Conservation (phyloP, 331 rosid genomes). For the Malus hybrid region DNA sequence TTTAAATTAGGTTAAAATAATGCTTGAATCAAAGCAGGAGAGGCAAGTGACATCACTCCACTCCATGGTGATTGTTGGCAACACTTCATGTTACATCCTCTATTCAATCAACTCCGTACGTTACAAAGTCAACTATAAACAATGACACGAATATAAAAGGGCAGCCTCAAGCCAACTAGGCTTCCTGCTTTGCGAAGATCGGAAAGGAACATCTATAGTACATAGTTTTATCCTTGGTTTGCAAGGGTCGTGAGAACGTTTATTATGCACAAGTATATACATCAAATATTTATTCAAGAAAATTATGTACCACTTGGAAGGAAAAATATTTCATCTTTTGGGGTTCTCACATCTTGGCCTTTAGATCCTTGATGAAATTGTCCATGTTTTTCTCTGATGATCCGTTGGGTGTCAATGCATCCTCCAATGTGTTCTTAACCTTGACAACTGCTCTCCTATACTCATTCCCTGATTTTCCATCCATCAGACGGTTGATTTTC, state of each 20-base stretch:
- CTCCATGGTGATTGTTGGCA: not conserved
- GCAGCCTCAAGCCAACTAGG: no score
- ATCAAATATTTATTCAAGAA: not conserved
- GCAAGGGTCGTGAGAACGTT: no score
- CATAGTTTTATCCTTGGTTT: fast-evolving
- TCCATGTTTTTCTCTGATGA: slow-evolving; percentile 33
- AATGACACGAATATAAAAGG: not conserved
- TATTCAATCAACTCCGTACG: no score
- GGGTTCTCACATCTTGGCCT: not conserved
- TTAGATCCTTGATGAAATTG: slow-evolving; percentile 29
- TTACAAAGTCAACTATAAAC: not conserved
- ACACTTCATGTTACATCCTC: not conserved
- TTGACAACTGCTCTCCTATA: slow-evolving; percentile 19
- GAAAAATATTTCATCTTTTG: not conserved
- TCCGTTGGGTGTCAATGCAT: slow-evolving; percentile 34
- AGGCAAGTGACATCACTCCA: not conserved
- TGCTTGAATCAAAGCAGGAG: no score
- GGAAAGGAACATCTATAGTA: no score
- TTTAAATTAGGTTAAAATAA: no score
- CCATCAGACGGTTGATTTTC: slow-evolving; percentile 34
- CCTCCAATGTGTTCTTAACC: slow-evolving; percentile 26
- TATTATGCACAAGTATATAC: not conserved
- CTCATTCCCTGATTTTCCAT: slow-evolving; percentile 23
- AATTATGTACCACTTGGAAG: not conserved
- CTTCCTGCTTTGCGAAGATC: no score